Percentiles rank a stretch among this genome's conserved stretches.
Evolutionary conservation across 2,329 filamentous ascomycete genomes (phyloP).

Genomic region (Fusarium nodosum): DNA sequence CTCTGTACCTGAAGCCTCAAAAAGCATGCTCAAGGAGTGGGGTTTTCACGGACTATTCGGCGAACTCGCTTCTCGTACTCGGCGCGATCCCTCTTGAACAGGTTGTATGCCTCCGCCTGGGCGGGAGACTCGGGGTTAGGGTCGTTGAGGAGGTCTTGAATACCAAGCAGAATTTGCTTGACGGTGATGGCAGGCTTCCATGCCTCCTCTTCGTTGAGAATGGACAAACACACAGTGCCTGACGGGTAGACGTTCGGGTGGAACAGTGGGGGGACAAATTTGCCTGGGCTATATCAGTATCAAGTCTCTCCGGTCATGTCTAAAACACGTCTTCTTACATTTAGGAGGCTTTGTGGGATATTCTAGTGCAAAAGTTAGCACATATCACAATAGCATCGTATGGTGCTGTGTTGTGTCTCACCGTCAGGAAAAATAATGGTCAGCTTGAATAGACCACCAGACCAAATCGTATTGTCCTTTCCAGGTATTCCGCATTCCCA

Average conservation of each 20-base stretch:
- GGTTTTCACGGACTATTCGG: conserved; percentile 90
- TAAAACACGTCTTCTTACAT: conserved; percentile 71
- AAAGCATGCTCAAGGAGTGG: conserved; percentile 70
- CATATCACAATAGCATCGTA: conserved; percentile 10
- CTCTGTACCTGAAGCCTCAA: conserved; percentile 11
- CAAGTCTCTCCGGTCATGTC: neutral
- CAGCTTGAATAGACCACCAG: conserved; percentile 96
- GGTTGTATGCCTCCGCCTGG: conserved; percentile 96
- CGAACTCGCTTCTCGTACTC: conserved; percentile 93
- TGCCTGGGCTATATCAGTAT: conserved; percentile 70
- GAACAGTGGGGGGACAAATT: conserved; percentile 95
- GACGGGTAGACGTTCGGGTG: conserved; percentile 99
- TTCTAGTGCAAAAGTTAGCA: conserved; percentile 67
- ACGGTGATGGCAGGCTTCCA: conserved; percentile 99
- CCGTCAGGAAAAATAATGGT: conserved; percentile 94
- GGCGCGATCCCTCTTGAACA: conserved; percentile 89
- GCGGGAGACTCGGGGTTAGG: conserved; percentile 97
- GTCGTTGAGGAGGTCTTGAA: conserved; percentile 95
- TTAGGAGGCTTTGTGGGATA: conserved; percentile 99
- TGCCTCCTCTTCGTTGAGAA: conserved; percentile 97
- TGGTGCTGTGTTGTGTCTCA: conserved; percentile 58
- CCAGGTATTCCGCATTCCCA: conserved; percentile 98
- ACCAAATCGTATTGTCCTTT: conserved; percentile 97
- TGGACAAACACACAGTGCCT: conserved; percentile 96
- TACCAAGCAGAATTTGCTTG: conserved; percentile 95